These are phyloP conservation scores for Microcera coccophila DNA, from an alignment of 2,329 filamentous ascomycete species.

Conservation along the genomic window DNA sequence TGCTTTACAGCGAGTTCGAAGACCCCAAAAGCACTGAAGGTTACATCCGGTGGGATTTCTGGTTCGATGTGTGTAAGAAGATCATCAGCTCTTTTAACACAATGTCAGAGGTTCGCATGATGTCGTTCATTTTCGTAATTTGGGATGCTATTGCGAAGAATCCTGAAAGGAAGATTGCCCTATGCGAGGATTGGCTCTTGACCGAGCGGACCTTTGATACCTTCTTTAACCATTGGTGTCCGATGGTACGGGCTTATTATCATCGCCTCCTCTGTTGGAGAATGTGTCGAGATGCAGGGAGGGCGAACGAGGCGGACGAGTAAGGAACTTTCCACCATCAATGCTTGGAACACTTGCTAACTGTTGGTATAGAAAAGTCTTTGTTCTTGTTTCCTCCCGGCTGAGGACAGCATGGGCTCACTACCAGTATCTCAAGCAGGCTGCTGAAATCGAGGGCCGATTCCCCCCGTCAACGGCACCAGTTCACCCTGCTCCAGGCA, in stretches of 20 bases:
- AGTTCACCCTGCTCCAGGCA: conserved; percentile 79
- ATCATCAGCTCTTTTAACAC: conserved; percentile 83
- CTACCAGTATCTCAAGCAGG: conserved; percentile 70
- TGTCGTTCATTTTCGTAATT: conserved; percentile 74
- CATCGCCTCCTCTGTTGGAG: conserved; percentile 90
- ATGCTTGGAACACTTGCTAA: conserved; percentile 21
- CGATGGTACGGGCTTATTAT: conserved; percentile 90
- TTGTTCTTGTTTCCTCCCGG: conserved; percentile 62
- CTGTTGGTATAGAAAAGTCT: conserved; percentile 58
- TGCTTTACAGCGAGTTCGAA: conserved; percentile 53
- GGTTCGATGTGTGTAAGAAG: conserved; percentile 73
- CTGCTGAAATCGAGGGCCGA: conserved; percentile 53
- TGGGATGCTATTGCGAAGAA: conserved; percentile 71
- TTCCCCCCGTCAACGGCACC: conserved; percentile 70
- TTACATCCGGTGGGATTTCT: conserved; percentile 76
- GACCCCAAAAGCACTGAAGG: conserved; percentile 35
- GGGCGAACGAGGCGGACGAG: conserved; percentile 61
- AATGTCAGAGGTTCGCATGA: conserved; percentile 80
- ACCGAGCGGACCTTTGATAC: conserved; percentile 70
- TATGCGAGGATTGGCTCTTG: conserved; percentile 74
- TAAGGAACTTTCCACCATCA: conserved; percentile 40
- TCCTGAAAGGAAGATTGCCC: conserved; percentile 60
- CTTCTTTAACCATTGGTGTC: conserved; percentile 91
- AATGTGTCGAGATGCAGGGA: conserved; percentile 71
- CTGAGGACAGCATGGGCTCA: conserved; percentile 73